Conservation (phyloP, 139 green algal genomes). For the Gonium pectorale region DNA sequence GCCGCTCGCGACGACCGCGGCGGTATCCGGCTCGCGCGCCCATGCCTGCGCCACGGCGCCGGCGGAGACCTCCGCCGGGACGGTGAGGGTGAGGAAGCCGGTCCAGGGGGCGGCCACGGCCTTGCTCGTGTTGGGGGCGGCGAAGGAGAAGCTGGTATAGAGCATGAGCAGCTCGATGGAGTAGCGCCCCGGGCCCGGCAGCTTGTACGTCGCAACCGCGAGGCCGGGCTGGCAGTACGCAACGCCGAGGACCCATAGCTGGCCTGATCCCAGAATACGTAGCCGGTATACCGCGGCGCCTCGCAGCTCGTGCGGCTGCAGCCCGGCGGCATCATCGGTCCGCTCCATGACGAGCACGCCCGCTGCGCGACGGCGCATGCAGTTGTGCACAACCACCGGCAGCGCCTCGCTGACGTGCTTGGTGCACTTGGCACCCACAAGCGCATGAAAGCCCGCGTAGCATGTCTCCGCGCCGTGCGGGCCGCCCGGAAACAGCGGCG, state of each 20-base stretch:
- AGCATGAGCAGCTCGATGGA: conserved; percentile 34
- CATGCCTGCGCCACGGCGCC: neutral
- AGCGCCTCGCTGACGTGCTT: neutral
- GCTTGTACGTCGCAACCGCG: conserved; percentile 1
- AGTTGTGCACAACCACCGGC: conserved; percentile 18
- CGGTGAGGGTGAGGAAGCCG: conserved; percentile 20
- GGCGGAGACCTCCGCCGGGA: neutral
- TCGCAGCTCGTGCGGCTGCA: neutral
- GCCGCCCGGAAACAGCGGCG: neutral
- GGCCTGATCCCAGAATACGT: neutral
- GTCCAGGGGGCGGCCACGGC: neutral
- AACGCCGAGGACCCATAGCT: neutral
- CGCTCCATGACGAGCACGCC: conserved; percentile 13
- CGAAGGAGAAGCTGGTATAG: conserved; percentile 22
- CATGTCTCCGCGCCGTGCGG: neutral
- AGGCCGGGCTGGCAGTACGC: conserved; percentile 30
- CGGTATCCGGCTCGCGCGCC: neutral
- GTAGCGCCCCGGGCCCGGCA: neutral
- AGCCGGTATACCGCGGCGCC: conserved; percentile 31
- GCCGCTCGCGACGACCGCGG: neutral
- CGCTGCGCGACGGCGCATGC: neutral
- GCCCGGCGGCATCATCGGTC: neutral
- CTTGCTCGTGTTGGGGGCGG: conserved; percentile 12
- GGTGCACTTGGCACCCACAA: neutral
- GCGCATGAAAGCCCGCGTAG: neutral